phyloP scores from a whole-genome alignment of 768 basidiomycete species.

The Xerocomus brunneocitrinus region DNA sequence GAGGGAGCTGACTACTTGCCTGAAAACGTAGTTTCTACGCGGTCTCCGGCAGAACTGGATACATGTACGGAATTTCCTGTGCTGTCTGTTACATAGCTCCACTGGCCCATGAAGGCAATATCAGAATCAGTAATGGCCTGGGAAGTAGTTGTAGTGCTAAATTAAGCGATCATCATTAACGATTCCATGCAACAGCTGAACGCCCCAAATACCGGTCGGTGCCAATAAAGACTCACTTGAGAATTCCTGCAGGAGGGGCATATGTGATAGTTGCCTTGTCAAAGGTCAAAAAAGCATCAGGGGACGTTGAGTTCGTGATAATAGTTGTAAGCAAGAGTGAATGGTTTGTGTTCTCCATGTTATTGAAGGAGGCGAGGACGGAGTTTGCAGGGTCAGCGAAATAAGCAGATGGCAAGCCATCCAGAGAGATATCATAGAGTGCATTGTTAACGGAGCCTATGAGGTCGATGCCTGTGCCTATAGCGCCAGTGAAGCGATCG shows the following conservation, averaged over 20 bases:
- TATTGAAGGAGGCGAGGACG: conserved; percentile 46
- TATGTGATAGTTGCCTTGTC: conserved; percentile 52
- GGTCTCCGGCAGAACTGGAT: conserved; percentile 42
- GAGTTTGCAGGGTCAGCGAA: conserved; percentile 27
- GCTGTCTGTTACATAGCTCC: conserved; percentile 41
- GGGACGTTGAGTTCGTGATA: conserved; percentile 31
- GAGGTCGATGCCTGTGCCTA: conserved; percentile 65
- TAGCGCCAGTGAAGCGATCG: conserved; percentile 3
- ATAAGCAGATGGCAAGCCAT: conserved; percentile 36
- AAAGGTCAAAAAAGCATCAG: conserved; percentile 46
- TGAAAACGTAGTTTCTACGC: conserved; percentile 39
- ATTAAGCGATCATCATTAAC: conserved; percentile 21
- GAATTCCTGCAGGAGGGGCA: conserved; percentile 25
- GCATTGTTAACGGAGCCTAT: conserved; percentile 46
- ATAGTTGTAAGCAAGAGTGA: conserved; percentile 50
- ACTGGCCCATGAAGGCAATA: conserved; percentile 52
- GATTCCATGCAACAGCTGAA: conserved; percentile 5
- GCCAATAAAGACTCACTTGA: conserved; percentile 33
- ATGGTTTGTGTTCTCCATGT: conserved; percentile 48
- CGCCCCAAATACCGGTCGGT: conserved; percentile 2
- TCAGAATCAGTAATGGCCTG: conserved; percentile 40
- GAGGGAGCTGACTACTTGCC: conserved; percentile 35
- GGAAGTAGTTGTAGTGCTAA: conserved; percentile 34
- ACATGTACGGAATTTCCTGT: conserved; percentile 29
- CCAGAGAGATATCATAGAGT: conserved; percentile 48